Evolutionary conservation across 169 alveolate genomes (phyloP).

Genomic region (Plasmodium reichenowi): DNA sequence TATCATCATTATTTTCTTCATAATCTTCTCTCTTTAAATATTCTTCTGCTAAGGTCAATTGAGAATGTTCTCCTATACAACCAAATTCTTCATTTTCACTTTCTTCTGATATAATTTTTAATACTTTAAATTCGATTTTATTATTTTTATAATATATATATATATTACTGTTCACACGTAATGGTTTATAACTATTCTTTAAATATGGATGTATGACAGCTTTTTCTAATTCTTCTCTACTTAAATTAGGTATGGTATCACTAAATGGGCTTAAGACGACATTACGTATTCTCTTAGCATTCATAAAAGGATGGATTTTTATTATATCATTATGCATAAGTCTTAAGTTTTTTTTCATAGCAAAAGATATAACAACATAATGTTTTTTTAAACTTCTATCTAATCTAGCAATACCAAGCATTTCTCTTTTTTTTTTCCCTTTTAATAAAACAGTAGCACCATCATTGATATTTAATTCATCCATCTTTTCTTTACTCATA

Average conservation of each 20-base stretch:
- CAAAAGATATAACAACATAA: constrained; percentile 41
- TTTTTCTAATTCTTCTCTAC: constrained; percentile 23
- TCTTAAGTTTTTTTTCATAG: constrained; percentile 57
- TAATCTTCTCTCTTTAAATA: constrained; percentile 81
- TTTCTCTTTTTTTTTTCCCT: constrained; percentile 60
- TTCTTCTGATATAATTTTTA: constrained; percentile 67
- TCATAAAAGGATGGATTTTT: constrained; percentile 32
- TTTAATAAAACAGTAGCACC: constrained; percentile 45
- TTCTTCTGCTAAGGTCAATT: constrained; percentile 75
- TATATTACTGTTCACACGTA: constrained; percentile 18
- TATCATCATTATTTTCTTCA: constrained; percentile 82
- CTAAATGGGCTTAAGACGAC: constrained; percentile 57
- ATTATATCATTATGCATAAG: constrained; percentile 65
- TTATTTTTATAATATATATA: constrained; percentile 48
- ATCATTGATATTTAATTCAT: constrained; percentile 31
- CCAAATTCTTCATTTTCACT: constrained; percentile 63
- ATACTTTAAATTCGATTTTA: constrained; percentile 81
- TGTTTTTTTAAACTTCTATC: constrained; percentile 18
- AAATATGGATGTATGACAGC: constrained; percentile 38
- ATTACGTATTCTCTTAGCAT: constrained; percentile 12
- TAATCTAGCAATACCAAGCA: constrained; percentile 31
- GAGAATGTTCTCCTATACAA: constrained; percentile 63
- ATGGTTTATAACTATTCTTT: constrained; percentile 49
- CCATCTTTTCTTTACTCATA: constrained; percentile 48
- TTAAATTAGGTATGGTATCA: constrained; percentile 37